Conservation (phyloP, 2,329 filamentous ascomycete genomes). For the Nothopassalora personata region DNA sequence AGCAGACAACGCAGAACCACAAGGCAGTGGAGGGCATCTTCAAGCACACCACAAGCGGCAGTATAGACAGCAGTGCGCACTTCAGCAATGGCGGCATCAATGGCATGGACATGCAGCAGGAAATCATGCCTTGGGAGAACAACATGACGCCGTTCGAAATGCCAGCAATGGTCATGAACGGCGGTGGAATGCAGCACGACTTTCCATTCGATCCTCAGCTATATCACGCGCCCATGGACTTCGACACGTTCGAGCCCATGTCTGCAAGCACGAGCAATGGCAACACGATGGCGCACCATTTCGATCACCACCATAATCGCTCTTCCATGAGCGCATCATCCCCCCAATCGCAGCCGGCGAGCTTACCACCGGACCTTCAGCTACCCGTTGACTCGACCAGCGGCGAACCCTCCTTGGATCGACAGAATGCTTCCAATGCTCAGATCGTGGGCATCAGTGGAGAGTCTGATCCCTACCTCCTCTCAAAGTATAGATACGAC, state of each 20-base stretch:
- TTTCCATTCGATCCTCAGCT: constrained; percentile 29
- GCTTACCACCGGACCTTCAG: constrained; percentile 18
- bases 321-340: constrained; percentile 25
- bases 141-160: constrained; percentile 26
- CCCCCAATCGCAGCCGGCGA: constrained; percentile 18
- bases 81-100: constrained; percentile 20
- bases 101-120: constrained; percentile 25
- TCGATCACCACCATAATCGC: constrained; percentile 14
- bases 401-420: constrained; percentile 30
- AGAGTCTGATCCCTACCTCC: constrained; percentile 31
- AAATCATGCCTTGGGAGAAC: constrained; percentile 27
- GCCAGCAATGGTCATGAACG: constrained; percentile 21
- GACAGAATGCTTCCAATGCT: constrained; percentile 29
- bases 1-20: constrained; percentile 16
- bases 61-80: constrained; percentile 14
- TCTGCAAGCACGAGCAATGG: constrained; percentile 18
- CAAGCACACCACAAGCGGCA: constrained; percentile 15
- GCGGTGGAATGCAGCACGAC: constrained; percentile 15
- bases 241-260: constrained; percentile 26
- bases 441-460: constrained; percentile 33
- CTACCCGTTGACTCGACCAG: constrained; percentile 26
- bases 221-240: constrained; percentile 25
- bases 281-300: neutral
- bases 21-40: constrained; percentile 12
- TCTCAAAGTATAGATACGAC: constrained; percentile 32